Conservation (phyloP, 768 basidiomycete genomes). For the Amyloporia xantha region DNA sequence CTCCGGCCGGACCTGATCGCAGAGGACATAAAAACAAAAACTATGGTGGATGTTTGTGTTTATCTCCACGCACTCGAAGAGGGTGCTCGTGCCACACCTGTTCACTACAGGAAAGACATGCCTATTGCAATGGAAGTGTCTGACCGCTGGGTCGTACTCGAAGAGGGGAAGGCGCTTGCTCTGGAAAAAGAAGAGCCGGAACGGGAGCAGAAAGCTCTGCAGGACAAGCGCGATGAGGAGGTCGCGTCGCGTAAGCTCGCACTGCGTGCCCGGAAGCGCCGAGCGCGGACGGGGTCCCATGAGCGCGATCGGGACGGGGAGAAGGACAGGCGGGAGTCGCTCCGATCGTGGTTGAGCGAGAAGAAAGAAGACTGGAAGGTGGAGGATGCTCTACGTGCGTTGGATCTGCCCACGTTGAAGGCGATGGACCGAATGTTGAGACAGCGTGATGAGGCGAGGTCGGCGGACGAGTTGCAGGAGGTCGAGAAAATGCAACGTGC, state of each 20-base stretch:
- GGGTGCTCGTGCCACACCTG: conserved; percentile 16
- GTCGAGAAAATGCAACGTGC: background rate
- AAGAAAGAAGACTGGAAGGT: conserved; percentile 18
- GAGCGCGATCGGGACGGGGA: conserved; percentile 22
- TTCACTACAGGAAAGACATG: conserved; percentile 22
- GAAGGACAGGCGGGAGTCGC: conserved; percentile 18
- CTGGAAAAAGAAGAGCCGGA: conserved; percentile 24
- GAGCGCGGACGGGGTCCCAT: conserved; percentile 10
- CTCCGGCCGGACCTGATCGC: conserved; percentile 76
- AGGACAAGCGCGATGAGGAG: conserved; percentile 16
- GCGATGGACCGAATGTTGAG: conserved; percentile 32
- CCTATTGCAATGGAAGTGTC: conserved; percentile 49
- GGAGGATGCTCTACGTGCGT: conserved; percentile 23
- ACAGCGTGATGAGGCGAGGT: conserved; percentile 21
- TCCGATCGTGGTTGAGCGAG: conserved; percentile 20
- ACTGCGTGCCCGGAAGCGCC: conserved; percentile 14
- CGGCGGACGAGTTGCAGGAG: background rate
- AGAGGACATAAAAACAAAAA: conserved; percentile 57
- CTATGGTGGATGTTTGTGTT: conserved; percentile 55
- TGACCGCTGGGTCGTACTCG: conserved; percentile 40
- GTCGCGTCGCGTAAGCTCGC: conserved; percentile 14
- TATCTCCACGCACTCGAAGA: conserved; percentile 54
- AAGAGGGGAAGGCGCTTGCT: conserved; percentile 36
- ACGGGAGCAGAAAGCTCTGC: conserved; percentile 21
- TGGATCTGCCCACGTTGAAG: conserved; percentile 26